Conservation (phyloP, 1,284 basidiomycete genomes). For the Phellopilus nigrolimitatus region DNA sequence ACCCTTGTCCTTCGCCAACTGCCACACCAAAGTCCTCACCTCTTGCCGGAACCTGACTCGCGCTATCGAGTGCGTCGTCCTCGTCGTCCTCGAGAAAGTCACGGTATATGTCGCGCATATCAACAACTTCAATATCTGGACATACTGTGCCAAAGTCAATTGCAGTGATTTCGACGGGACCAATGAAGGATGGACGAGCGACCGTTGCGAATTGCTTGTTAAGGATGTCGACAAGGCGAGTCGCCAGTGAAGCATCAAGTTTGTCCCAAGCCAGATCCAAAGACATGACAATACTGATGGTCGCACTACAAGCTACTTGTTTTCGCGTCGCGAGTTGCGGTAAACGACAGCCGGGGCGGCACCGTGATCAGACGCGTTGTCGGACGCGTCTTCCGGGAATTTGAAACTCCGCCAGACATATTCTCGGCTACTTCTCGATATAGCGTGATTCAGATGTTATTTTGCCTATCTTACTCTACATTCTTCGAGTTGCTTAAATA, state of each 20-base stretch:
- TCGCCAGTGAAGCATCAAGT: conserved; percentile 68
- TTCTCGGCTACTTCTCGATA: too few relatives aligned
- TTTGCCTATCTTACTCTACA: too few relatives aligned
- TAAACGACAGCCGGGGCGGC: too few relatives aligned
- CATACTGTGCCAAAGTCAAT: conserved; percentile 83
- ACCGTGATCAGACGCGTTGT: not conserved
- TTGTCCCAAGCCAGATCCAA: conserved; percentile 78
- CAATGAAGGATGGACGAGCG: conserved; percentile 86
- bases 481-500: too few relatives aligned
- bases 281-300: too few relatives aligned
- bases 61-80: conserved; percentile 37
- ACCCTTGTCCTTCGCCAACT: conserved; percentile 5
- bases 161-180: conserved; percentile 80
- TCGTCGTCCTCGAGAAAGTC: conserved; percentile 88
- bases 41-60: conserved; percentile 41
- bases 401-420: too few relatives aligned
- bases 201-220: conserved; percentile 74
- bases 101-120: conserved; percentile 89
- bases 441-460: too few relatives aligned
- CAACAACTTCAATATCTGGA: conserved; percentile 87
- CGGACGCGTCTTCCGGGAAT: too few relatives aligned
- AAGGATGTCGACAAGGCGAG: conserved; percentile 69
- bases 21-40: conserved; percentile 38
- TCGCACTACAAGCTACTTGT: too few relatives aligned
- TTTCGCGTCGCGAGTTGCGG: too few relatives aligned